phyloP scores from a whole-genome alignment of 345 rosid genomes.

The Rhizophora mangle region DNA sequence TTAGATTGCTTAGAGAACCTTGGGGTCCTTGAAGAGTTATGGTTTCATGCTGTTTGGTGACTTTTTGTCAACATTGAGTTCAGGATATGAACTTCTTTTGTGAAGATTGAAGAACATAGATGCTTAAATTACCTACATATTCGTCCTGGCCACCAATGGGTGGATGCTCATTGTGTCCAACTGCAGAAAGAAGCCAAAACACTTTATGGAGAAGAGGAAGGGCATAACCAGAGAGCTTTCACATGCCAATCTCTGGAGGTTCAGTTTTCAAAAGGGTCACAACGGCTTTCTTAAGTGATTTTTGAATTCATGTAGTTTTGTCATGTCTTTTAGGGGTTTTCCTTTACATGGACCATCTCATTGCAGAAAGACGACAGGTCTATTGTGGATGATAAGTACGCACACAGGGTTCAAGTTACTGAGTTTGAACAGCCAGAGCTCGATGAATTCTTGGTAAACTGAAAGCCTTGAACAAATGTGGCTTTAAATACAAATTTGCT shows the following conservation, averaged over 20 bases:
- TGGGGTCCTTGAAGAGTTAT: not conserved
- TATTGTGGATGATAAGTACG: conserved; percentile 27
- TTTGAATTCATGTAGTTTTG: conserved; percentile 10
- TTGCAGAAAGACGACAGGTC: conserved; percentile 41
- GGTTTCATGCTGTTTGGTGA: not conserved
- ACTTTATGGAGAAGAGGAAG: conserved; percentile 28
- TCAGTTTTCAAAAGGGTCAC: conserved; percentile 15
- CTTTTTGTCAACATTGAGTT: not conserved
- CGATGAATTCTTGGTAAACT: conserved; percentile 45
- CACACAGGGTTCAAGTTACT: conserved; percentile 24
- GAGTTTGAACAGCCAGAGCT: conserved; percentile 66
- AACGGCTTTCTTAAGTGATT: not conserved
- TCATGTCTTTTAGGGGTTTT: not conserved
- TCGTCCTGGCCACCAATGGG: too few relatives aligned
- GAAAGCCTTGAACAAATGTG: conserved; percentile 2
- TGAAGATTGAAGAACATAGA: conserved; percentile 5
- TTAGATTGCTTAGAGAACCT: not conserved
- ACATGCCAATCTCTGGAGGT: conserved; percentile 31
- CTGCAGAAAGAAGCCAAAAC: conserved; percentile 24
- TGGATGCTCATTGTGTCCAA: conserved; percentile 8
- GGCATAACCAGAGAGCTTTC: conserved; percentile 2
- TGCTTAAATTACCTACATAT: too few relatives aligned
- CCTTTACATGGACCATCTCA: not conserved
- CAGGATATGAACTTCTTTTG: not conserved
- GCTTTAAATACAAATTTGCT: not conserved